These are phyloP conservation scores for Torulaspora franciscae DNA, from an alignment of 805 yeast genomes.

Conservation along the genomic window DNA sequence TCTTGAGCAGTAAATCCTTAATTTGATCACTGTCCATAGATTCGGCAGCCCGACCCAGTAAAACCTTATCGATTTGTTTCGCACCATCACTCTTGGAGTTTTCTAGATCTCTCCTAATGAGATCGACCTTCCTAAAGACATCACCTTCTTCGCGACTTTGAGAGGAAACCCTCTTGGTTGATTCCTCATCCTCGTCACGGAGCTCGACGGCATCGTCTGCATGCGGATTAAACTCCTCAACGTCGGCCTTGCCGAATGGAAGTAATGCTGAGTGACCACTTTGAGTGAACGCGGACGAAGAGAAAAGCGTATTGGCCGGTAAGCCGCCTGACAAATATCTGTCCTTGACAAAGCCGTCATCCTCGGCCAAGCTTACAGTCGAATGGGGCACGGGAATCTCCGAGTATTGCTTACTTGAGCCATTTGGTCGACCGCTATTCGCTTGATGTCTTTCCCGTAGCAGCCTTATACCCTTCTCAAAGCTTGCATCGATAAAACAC, in stretches of 20 bases:
- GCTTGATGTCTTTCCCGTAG: constrained; percentile 30
- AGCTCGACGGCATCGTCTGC: constrained; percentile 34
- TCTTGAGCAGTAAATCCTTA: constrained; percentile 36
- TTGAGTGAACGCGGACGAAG: constrained; percentile 27
- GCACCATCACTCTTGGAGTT: constrained; percentile 9
- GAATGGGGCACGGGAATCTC: not conserved
- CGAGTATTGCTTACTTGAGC: not conserved
- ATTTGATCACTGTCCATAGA: constrained; percentile 37
- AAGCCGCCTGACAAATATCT: constrained; percentile 1
- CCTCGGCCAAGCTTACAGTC: constrained; percentile 1
- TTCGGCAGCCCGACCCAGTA: constrained; percentile 30
- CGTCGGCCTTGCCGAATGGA: constrained; percentile 36
- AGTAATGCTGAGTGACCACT: constrained; percentile 35
- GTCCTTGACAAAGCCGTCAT: not conserved
- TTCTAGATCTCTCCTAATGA: constrained; percentile 14
- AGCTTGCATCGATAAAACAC: constrained; percentile 64
- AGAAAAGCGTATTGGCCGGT: constrained; percentile 16
- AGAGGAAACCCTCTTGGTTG: constrained; percentile 8
- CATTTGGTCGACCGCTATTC: not conserved
- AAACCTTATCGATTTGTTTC: constrained; percentile 20
- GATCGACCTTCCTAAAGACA: constrained; percentile 23
- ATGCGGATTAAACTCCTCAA: constrained; percentile 26
- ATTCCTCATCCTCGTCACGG: constrained; percentile 22
- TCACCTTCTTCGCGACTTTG: constrained; percentile 27
- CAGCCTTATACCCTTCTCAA: constrained; percentile 48